These are phyloP conservation scores for Saururus chinensis DNA, from an alignment of 164 flowering plant genomes.

Conservation along the genomic window DNA sequence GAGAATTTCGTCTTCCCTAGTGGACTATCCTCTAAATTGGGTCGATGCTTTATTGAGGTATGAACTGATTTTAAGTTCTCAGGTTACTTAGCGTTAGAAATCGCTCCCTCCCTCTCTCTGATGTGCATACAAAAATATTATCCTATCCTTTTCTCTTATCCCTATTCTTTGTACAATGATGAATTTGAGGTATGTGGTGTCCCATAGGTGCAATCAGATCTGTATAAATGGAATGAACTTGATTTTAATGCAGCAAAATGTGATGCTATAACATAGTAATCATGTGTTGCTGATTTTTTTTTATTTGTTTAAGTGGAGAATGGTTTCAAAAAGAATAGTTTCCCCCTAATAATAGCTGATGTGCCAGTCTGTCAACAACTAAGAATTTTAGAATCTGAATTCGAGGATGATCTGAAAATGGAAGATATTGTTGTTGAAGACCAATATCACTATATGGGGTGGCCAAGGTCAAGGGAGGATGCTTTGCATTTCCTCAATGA, in stretches of 20 bases:
- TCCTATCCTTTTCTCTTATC: no score
- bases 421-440: constrained; percentile 26
- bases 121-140: no score
- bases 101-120: no score
- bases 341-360: constrained; percentile 82
- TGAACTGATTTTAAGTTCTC: not conserved
- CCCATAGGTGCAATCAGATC: no score
- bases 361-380: constrained; percentile 57
- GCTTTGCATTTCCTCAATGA: constrained; percentile 74
- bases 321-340: constrained; percentile 70
- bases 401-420: constrained; percentile 26
- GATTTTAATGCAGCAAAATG: no score
- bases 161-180: no score
- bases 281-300: not conserved
- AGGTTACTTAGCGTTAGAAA: no score
- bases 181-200: no score
- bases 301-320: constrained; percentile 61
- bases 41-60: constrained; percentile 94
- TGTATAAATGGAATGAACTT: no score
- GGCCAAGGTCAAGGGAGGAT: constrained; percentile 50
- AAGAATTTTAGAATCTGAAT: constrained; percentile 59
- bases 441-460: constrained; percentile 18
- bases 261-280: not conserved
- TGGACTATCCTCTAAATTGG: constrained; percentile 29
- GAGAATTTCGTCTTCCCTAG: constrained; percentile 35